Conservation (phyloP, 2,329 filamentous ascomycete species). For the Trichothecium sympodiale region DNA sequence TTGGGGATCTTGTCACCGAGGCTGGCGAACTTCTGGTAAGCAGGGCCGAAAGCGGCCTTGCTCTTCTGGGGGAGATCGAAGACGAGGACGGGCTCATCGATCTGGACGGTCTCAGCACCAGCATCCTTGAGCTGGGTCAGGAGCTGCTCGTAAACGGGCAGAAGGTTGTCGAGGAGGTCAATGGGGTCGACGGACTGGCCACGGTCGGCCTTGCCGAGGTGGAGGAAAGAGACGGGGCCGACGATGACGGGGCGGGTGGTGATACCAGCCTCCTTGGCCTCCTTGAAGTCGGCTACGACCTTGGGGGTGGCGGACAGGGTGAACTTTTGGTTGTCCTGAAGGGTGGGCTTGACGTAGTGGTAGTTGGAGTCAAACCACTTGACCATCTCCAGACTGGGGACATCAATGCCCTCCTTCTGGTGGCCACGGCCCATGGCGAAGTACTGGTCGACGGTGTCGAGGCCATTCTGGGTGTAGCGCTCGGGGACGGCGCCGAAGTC, state of each 20-base stretch:
- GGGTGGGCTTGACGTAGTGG: conserved; percentile 99
- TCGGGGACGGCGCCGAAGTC: conserved; percentile 90
- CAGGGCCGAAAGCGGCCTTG: conserved; percentile 96
- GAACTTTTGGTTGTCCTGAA: conserved; percentile 96
- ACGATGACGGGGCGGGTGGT: conserved; percentile 86
- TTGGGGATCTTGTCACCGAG: conserved; percentile 75
- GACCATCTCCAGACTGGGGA: conserved; percentile 95
- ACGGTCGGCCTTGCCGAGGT: conserved; percentile 97
- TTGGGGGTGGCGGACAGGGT: conserved; percentile 80
- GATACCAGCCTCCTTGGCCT: conserved; percentile 97
- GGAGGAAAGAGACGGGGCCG: conserved; percentile 94
- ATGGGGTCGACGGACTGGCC: conserved; percentile 88
- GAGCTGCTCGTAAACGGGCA: conserved; percentile 91
- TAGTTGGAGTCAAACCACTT: conserved; percentile 99
- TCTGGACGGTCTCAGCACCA: conserved; percentile 93
- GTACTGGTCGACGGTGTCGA: conserved; percentile 88
- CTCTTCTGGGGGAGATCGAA: conserved; percentile 82
- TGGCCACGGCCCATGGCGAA: conserved; percentile 99
- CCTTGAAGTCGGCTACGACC: conserved; percentile 86
- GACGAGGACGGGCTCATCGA: conserved; percentile 94
- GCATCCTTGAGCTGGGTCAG: conserved; percentile 88
- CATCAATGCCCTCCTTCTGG: conserved; percentile 89
- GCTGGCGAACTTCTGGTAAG: conserved; percentile 77
- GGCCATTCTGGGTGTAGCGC: conserved; percentile 83
- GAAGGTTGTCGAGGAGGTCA: conserved; percentile 80